Conservation (phyloP, 2,329 filamentous ascomycete species). For the Alternaria conjuncta region DNA sequence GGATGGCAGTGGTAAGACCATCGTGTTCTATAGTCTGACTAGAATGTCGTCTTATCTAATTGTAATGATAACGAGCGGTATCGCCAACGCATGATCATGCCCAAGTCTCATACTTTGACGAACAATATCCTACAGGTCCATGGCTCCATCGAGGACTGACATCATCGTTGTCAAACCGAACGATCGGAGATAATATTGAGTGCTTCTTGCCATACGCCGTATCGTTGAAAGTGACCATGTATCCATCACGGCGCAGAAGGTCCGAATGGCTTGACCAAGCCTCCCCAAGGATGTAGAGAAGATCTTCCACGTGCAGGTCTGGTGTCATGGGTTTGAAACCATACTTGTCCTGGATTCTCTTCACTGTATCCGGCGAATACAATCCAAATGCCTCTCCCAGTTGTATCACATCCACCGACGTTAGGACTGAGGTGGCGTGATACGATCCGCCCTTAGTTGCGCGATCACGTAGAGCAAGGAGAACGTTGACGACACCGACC, state of each 20-base stretch:
- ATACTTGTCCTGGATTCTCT: background rate
- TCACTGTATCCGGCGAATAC: background rate
- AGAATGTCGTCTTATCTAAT: background rate
- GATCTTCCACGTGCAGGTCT: background rate
- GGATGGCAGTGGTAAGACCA: background rate
- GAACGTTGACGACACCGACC: conserved; percentile 30
- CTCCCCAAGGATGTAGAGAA: background rate
- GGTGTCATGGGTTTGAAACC: background rate
- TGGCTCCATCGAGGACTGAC: background rate
- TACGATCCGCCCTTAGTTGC: conserved; percentile 23
- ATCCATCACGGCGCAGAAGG: background rate
- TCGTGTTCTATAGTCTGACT: background rate
- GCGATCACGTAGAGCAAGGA: conserved; percentile 33
- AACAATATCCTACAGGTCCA: background rate
- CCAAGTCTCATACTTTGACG: background rate
- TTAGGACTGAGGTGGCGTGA: background rate
- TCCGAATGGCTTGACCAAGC: background rate
- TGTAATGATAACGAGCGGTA: background rate
- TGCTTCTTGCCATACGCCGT: background rate
- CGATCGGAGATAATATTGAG: background rate
- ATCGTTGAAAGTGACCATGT: background rate
- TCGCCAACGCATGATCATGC: background rate
- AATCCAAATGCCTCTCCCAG: background rate
- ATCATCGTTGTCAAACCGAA: background rate
- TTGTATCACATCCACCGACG: background rate